These are phyloP conservation scores for Homolaphlyctis polyrhiza DNA, from an alignment of 371 early-diverging fungal species.

Conservation along the genomic window DNA sequence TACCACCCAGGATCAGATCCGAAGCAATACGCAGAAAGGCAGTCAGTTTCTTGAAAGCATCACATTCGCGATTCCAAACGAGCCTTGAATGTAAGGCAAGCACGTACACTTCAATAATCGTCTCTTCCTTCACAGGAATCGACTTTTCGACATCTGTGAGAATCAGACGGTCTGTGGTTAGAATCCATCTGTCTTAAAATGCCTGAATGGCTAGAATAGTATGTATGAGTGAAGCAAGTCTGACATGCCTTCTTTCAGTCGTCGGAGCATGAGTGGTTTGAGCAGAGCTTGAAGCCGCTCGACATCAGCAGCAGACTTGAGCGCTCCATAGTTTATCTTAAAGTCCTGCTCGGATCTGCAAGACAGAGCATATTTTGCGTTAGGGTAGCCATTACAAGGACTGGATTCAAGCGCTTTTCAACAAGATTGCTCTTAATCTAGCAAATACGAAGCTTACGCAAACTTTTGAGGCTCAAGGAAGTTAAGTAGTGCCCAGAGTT, in stretches of 20 bases:
- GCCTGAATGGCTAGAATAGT: background rate
- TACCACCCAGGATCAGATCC: background rate
- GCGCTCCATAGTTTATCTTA: slow-evolving; percentile 69
- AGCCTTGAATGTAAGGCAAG: background rate
- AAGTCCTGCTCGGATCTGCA: slow-evolving; percentile 65
- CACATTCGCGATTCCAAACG: background rate
- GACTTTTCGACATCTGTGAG: slow-evolving; percentile 94
- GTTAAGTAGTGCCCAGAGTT: slow-evolving; percentile 87
- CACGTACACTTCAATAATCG: slow-evolving; percentile 77
- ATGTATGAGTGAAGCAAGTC: slow-evolving; percentile 1
- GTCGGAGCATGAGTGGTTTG: slow-evolving; percentile 89
- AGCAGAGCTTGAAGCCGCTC: slow-evolving; percentile 73
- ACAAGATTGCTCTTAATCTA: slow-evolving; percentile 53
- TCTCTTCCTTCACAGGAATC: slow-evolving; percentile 90
- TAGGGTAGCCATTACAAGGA: slow-evolving; percentile 23
- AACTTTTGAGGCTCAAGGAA: slow-evolving; percentile 85
- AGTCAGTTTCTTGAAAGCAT: background rate
- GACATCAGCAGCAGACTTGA: slow-evolving; percentile 74
- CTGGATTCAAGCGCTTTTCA: slow-evolving; percentile 49
- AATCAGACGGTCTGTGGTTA: too few relatives aligned
- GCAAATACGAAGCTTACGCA: too few relatives aligned
- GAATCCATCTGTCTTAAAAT: background rate
- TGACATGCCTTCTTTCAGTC: slow-evolving; percentile 95
- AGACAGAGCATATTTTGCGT: slow-evolving; percentile 9
- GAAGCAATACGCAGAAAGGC: slow-evolving; percentile 1